Percentiles rank a stretch among this genome's conserved stretches.
Evolutionary conservation across 495 filamentous ascomycete species (phyloP).

Genomic region (Clohesyomyces aquaticus): DNA sequence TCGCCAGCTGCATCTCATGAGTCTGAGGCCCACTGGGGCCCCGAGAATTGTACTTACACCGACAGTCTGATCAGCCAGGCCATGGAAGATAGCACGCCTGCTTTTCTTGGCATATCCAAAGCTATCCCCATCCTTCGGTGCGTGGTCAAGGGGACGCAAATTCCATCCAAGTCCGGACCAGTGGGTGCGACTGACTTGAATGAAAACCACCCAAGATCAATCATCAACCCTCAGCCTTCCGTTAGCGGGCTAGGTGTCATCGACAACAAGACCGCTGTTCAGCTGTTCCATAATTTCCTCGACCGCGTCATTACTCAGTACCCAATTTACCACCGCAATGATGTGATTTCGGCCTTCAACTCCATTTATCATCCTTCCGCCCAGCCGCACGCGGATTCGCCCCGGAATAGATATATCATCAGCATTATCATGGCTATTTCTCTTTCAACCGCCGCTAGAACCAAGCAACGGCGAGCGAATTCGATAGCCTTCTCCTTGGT

Average conservation of each 20-base stretch:
- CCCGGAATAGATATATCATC: slow-evolving; percentile 27
- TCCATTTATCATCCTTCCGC: slow-evolving; percentile 28
- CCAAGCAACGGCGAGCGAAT: slow-evolving; percentile 29
- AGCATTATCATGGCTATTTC: slow-evolving; percentile 34
- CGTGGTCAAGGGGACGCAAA: slow-evolving; percentile 29
- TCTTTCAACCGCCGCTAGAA: slow-evolving; percentile 28
- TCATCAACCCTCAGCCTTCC: slow-evolving; percentile 31
- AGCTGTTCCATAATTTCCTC: slow-evolving; percentile 27
- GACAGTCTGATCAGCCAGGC: slow-evolving; percentile 25
- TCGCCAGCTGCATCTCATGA: slow-evolving; percentile 26
- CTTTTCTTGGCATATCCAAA: slow-evolving; percentile 30
- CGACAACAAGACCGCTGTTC: slow-evolving; percentile 20
- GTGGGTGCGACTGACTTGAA: slow-evolving; percentile 27
- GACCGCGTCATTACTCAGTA: slow-evolving; percentile 34
- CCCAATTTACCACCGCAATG: slow-evolving; percentile 30
- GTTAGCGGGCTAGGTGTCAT: slow-evolving; percentile 14
- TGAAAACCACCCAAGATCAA: slow-evolving; percentile 34
- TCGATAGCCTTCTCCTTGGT: slow-evolving; percentile 22
- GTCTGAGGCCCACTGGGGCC: slow-evolving; percentile 19
- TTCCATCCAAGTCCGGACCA: slow-evolving; percentile 22
- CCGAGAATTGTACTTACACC: slow-evolving; percentile 22
- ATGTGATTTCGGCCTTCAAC: slow-evolving; percentile 28
- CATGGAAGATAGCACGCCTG: slow-evolving; percentile 32
- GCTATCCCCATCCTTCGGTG: slow-evolving; percentile 24
- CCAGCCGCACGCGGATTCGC: slow-evolving; percentile 19